Base-by-base conservation (phyloP, 2,329 filamentous ascomycete genomes). In the Paraphoma chrysanthemicola region DNA sequence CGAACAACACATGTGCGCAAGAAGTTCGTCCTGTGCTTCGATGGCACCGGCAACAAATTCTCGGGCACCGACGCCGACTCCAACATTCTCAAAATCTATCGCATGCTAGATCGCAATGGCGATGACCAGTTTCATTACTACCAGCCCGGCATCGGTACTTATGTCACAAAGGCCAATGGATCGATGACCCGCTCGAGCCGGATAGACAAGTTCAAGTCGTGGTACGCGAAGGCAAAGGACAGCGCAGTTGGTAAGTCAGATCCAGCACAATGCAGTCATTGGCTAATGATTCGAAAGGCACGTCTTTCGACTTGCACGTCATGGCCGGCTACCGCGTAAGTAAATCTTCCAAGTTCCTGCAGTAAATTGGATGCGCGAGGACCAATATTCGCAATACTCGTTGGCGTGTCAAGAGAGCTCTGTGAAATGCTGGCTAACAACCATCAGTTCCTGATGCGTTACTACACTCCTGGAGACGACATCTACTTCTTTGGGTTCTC, bases 261-360 rank as follows among this genome's bases (percentile, higher is more conserved):
- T 1, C 14, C 23, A 33, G 38, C 23, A 45, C 29, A 23, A 1
- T 42, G 16, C 29, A 14, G 18, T 28, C 18, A 4, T 42, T 16
- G 17, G 29, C 50, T 66, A 30, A 68, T 23, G 23, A 4, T 28
- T 2, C 1, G 23, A 29, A 17, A 57, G 92, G 92, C 1, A 90
- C 89, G 0, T 92, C 89, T 0, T 94, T 96, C 62, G 90, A 90
- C 63, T 84, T 92, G 54, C 91, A 95, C 77, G 91, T 95, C 10
- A 90, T 95, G 65, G 91, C 88, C 7, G 91, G 90, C 1, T 95
- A 95, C 76, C 87, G 88, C 52, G 92, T 93, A 72, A 80, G 92
- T 44, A 7, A 29, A 16, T 7, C 17, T 10, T 29, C 43, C 3
- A 14, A 45, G 17, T 4, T 45, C 17, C 3, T 28, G 4, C 6